Conservation (phyloP, 768 basidiomycete genomes). For the Albatrellus ellisii region DNA sequence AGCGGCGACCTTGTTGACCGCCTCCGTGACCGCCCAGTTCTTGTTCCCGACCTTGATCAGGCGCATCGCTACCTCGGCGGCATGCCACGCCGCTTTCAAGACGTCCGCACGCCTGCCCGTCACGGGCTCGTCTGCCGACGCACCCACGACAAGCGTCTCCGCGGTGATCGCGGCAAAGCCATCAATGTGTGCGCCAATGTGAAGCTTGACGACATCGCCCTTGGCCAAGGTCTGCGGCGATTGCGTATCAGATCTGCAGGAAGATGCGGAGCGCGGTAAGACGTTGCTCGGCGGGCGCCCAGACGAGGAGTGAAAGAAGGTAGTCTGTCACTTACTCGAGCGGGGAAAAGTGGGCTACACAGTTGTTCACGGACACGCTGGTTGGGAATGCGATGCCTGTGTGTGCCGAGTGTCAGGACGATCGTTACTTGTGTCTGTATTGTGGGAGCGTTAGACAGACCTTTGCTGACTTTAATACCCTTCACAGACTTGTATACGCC, state of each 20-base stretch:
- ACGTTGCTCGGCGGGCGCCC: background rate
- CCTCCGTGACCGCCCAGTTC: conserved; percentile 92
- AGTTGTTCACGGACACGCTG: conserved; percentile 86
- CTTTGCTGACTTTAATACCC: conserved; percentile 79
- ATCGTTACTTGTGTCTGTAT: no score
- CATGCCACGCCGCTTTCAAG: conserved; percentile 86
- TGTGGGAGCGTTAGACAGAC: conserved; percentile 25
- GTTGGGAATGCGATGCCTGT: conserved; percentile 92
- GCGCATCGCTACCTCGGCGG: conserved; percentile 87
- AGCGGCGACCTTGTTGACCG: conserved; percentile 57
- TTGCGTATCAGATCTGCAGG: conserved; percentile 56
- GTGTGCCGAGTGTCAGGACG: background rate
- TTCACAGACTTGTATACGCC: conserved; percentile 82
- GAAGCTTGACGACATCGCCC: conserved; percentile 90
- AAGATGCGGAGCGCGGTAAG: conserved; percentile 6
- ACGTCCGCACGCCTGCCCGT: conserved; percentile 86
- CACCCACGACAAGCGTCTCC: conserved; percentile 86
- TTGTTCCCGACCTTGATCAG: conserved; percentile 85
- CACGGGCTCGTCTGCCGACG: conserved; percentile 56
- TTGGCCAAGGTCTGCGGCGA: conserved; percentile 59
- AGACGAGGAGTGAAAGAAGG: background rate
- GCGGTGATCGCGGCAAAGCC: conserved; percentile 91
- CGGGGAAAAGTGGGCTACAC: conserved; percentile 95
- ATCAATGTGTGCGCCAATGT: conserved; percentile 95
- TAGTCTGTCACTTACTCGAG: conserved; percentile 48